Conservation (phyloP, 2,329 filamentous ascomycete species). For the Talaromyces sp. region DNA sequence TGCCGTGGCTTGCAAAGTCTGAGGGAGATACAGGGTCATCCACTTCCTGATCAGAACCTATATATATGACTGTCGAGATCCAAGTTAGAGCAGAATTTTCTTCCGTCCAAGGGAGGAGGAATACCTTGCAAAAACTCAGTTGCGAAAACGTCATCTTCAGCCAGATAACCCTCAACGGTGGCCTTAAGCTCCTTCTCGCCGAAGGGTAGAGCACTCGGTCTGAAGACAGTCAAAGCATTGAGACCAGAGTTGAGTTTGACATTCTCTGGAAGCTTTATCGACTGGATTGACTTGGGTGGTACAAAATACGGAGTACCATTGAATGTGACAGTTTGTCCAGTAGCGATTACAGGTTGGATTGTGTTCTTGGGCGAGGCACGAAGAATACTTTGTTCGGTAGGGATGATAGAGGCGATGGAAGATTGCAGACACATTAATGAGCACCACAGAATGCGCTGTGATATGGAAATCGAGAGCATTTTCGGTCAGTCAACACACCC, state of each 20-base stretch:
- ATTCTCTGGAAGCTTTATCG: background rate
- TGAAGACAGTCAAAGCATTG: constrained; percentile 6
- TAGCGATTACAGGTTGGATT: background rate
- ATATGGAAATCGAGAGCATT: background rate
- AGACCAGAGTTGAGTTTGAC: background rate
- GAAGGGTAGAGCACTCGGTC: background rate
- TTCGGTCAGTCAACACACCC: background rate
- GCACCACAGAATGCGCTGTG: background rate
- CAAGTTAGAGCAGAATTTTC: background rate
- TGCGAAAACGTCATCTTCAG: constrained; percentile 4
- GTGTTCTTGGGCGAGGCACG: background rate
- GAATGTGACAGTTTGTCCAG: constrained; percentile 4
- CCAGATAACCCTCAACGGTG: background rate
- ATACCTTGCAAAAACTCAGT: constrained; percentile 5
- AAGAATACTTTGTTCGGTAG: background rate
- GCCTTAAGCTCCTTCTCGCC: background rate
- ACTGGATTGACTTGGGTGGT: background rate
- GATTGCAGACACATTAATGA: background rate
- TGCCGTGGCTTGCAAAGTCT: background rate
- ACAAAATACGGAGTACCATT: constrained; percentile 2
- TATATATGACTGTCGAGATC: background rate
- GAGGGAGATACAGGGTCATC: background rate
- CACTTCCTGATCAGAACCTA: background rate
- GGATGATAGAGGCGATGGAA: background rate
- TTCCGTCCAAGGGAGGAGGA: too few species aligned